Evolutionary conservation across 2,329 filamentous ascomycete genomes (phyloP).

Genomic region (Nannizziopsis barbatae): DNA sequence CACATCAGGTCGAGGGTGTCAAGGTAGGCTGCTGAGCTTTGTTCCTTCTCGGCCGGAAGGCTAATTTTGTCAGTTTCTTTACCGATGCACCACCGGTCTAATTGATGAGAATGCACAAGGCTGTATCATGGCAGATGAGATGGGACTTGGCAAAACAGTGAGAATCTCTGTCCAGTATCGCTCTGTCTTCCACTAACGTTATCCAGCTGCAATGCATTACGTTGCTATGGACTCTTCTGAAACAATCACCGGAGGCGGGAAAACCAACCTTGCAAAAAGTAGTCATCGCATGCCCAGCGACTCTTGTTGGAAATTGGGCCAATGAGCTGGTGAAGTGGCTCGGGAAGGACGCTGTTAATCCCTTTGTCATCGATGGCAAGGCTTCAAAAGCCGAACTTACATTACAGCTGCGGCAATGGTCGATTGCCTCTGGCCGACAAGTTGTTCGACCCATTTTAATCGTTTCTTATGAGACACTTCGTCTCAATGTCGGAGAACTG

Average conservation of each 20-base stretch:
- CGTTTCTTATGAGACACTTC: constrained; percentile 91
- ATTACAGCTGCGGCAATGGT: constrained; percentile 86
- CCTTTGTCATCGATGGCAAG: constrained; percentile 95
- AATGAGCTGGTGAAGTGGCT: constrained; percentile 97
- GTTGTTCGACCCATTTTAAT: constrained; percentile 90
- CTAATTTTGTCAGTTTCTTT: constrained; percentile 56
- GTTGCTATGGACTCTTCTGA: constrained; percentile 89
- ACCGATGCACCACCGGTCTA: constrained; percentile 86
- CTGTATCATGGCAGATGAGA: constrained; percentile 99
- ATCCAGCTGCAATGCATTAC: constrained; percentile 74
- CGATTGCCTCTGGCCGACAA: constrained; percentile 76
- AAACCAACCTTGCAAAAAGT: constrained; percentile 91
- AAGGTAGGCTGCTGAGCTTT: constrained; percentile 41
- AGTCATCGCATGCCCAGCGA: constrained; percentile 92
- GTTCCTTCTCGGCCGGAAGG: constrained; percentile 4
- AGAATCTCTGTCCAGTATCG: not conserved
- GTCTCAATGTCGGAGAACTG: constrained; percentile 80
- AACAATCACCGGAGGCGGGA: constrained; percentile 91
- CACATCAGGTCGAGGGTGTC: constrained; percentile 95
- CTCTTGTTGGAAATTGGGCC: constrained; percentile 93
- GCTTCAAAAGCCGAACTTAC: constrained; percentile 88
- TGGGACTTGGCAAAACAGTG: constrained; percentile 89
- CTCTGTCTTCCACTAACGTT: constrained; percentile 11
- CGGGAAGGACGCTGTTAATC: constrained; percentile 76
- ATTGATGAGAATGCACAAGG: constrained; percentile 88